These are phyloP conservation scores for Fomitiporia mediterranea DNA, from an alignment of 1,284 basidiomycete genomes.

Conservation along the genomic window DNA sequence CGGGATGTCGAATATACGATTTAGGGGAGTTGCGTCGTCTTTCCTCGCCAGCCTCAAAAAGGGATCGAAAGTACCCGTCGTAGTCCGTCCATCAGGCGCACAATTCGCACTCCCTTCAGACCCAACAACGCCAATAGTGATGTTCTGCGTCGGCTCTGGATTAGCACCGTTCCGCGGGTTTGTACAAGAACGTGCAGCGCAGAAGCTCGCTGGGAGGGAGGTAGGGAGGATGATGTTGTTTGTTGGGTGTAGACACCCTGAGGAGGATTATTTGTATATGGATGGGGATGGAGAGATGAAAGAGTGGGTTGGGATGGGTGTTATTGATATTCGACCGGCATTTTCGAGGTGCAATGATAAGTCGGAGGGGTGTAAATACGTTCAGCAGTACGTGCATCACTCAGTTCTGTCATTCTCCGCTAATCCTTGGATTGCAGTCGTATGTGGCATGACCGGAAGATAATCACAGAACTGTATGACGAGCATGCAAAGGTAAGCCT, in stretches of 20 bases:
- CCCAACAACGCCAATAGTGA: slow-evolving; percentile 39
- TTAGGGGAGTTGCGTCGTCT: slow-evolving; percentile 43
- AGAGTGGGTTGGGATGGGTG: slow-evolving; percentile 40
- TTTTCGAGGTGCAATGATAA: slow-evolving; percentile 38
- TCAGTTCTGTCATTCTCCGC: not conserved
- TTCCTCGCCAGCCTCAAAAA: slow-evolving; percentile 40
- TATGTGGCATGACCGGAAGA: slow-evolving; percentile 39
- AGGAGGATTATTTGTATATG: slow-evolving; percentile 42
- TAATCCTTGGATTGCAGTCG: slow-evolving; percentile 31
- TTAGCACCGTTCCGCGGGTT: slow-evolving; percentile 52
- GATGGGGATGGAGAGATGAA: slow-evolving; percentile 31
- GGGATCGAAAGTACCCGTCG: slow-evolving; percentile 43
- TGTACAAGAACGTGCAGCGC: slow-evolving; percentile 47
- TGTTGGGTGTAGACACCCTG: slow-evolving; percentile 44
- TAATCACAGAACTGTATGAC: slow-evolving; percentile 33
- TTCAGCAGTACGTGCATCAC: slow-evolving; percentile 40
- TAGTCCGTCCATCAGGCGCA: slow-evolving; percentile 38
- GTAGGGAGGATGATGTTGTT: slow-evolving; percentile 43
- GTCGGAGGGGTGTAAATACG: slow-evolving; percentile 43
- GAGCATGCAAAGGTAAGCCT: slow-evolving; percentile 31
- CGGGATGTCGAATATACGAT: slow-evolving; percentile 25
- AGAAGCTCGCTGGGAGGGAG: slow-evolving; percentile 41
- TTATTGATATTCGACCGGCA: slow-evolving; percentile 46
- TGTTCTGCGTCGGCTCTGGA: slow-evolving; percentile 48
- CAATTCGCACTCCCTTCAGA: slow-evolving; percentile 47